These are phyloP conservation scores for Stipa capillata DNA, from an alignment of 176 grass and related monocot genomes.

Conservation along the genomic window DNA sequence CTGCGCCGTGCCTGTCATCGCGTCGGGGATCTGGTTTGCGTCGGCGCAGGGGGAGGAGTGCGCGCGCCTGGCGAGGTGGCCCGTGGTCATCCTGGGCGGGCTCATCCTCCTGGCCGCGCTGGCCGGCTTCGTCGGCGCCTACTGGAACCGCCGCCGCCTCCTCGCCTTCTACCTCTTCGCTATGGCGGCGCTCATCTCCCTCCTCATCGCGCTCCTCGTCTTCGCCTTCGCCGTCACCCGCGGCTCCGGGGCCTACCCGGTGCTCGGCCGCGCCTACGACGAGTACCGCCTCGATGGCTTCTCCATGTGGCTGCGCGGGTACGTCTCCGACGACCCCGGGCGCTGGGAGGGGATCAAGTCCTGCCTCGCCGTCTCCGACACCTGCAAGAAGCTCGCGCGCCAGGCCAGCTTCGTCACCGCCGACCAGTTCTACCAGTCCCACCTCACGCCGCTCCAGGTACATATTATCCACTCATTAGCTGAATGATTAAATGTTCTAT, in stretches of 20 bases:
- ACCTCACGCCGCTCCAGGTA: constrained; percentile 75
- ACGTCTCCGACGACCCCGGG: constrained; percentile 48
- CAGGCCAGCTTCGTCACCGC: constrained; percentile 33
- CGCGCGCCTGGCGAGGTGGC: constrained; percentile 61
- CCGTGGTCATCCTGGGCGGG: constrained; percentile 45
- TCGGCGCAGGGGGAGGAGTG: constrained; percentile 61
- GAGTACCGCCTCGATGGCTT: constrained; percentile 79
- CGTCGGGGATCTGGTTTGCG: constrained; percentile 62
- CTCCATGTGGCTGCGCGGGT: constrained; percentile 69
- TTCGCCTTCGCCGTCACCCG: constrained; percentile 82
- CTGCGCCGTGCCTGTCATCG: constrained; percentile 82
- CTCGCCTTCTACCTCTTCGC: constrained; percentile 76
- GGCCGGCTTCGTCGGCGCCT: constrained; percentile 71
- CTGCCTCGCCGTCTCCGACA: constrained; percentile 62
- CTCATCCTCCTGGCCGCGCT: constrained; percentile 69
- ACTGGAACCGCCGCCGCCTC: constrained; percentile 52
- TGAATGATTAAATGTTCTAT: too few relatives aligned
- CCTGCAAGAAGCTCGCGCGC: constrained; percentile 55
- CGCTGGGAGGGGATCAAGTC: constrained; percentile 54
- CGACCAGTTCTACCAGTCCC: constrained; percentile 55
- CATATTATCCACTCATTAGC: too few relatives aligned
- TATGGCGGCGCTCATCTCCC: constrained; percentile 54
- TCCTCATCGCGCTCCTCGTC: constrained; percentile 69
- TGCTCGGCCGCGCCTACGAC: constrained; percentile 58
- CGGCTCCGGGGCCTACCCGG: constrained; percentile 39